These are phyloP conservation scores for Thelonectria rubi DNA, from an alignment of 2,329 filamentous ascomycete genomes.

Conservation along the genomic window DNA sequence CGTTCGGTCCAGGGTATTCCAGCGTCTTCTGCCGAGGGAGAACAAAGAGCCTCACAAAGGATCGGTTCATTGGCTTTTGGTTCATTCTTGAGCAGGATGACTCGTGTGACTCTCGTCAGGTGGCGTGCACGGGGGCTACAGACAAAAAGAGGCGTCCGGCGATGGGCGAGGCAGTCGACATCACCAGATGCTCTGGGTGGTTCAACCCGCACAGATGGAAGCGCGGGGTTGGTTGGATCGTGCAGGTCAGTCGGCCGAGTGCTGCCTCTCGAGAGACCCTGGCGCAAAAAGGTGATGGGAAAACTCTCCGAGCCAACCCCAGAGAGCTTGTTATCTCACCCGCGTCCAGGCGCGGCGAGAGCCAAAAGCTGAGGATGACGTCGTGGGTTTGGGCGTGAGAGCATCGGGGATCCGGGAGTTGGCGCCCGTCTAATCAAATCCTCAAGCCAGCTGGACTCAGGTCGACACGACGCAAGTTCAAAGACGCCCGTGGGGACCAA, in stretches of 20 bases:
- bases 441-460: background rate
- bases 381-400: background rate
- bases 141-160: constrained; percentile 6
- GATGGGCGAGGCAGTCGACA: constrained; percentile 14
- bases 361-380: background rate
- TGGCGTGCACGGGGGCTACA: constrained; percentile 16
- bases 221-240: constrained; percentile 9
- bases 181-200: constrained; percentile 9
- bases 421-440: background rate
- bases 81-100: background rate
- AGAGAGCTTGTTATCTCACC: background rate
- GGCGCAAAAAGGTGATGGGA: background rate
- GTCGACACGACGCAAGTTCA: too few relatives aligned
- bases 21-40: too few relatives aligned
- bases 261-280: background rate
- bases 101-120: constrained; percentile 2
- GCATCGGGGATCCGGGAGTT: background rate
- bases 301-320: background rate
- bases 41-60: background rate
- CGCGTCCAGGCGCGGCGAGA: too few relatives aligned
- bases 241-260: background rate
- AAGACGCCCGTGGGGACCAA: too few relatives aligned
- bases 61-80: background rate
- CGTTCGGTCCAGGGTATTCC: background rate
- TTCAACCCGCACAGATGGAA: constrained; percentile 1